Conservation (phyloP, 345 rosid genomes). For the Brassica cretica region DNA sequence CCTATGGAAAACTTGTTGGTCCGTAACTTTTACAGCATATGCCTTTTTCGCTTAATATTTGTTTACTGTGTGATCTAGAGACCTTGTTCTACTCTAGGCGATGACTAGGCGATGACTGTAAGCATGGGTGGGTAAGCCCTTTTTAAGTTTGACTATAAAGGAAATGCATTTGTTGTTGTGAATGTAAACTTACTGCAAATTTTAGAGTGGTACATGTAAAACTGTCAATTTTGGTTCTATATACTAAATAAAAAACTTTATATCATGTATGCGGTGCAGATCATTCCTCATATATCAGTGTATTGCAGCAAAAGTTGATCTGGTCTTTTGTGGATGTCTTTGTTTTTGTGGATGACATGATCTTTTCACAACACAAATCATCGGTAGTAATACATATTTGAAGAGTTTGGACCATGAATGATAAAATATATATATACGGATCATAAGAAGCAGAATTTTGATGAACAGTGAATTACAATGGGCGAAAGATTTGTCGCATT, state of each 20-base stretch:
- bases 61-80: background rate
- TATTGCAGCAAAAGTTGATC: background rate
- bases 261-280: too few species aligned
- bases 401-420: too few species aligned
- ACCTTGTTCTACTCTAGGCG: background rate
- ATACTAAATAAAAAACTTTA: too few species aligned
- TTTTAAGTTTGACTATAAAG: background rate
- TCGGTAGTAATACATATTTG: too few species aligned
- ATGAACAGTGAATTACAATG: too few species aligned
- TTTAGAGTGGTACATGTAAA: too few species aligned
- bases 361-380: too few species aligned
- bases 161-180: background rate
- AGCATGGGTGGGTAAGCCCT: background rate
- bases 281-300: background rate
- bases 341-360: too few species aligned
- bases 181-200: background rate
- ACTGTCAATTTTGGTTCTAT: background rate
- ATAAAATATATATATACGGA: too few species aligned
- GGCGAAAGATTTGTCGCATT: too few species aligned
- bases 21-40: background rate
- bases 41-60: background rate
- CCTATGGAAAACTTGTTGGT: slow-evolving; percentile 22
- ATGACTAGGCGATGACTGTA: background rate
- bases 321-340: too few species aligned
- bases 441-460: too few species aligned